Percentiles rank a stretch among this genome's conserved stretches.
phyloP scores from a whole-genome alignment of 257 asterid genomes.

The Scutellaria baicalensis region DNA sequence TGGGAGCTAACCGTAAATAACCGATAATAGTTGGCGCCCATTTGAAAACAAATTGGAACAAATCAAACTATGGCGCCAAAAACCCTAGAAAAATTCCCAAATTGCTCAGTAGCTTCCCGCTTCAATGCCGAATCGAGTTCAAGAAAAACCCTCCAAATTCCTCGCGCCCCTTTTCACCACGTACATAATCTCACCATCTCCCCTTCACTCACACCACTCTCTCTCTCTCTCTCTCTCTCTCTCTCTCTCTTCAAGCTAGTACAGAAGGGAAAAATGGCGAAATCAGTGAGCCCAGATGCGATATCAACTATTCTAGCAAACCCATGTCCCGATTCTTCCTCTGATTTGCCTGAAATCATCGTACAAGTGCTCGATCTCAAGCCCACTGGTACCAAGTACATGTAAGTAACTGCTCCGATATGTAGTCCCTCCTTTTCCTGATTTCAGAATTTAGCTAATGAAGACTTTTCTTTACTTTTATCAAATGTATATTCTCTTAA shows the following conservation, averaged over 20 bases:
- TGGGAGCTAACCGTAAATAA: not conserved
- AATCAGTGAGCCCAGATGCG: slow-evolving; percentile 57
- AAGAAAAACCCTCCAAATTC: slow-evolving; percentile 11
- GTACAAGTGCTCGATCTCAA: slow-evolving; percentile 82
- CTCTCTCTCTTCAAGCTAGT: not conserved
- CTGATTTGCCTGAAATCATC: slow-evolving; percentile 58
- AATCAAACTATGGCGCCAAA: slow-evolving; percentile 13
- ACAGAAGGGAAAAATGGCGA: slow-evolving; percentile 29
- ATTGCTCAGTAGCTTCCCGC: slow-evolving; percentile 19
- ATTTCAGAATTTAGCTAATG: not conserved
- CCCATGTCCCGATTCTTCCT: slow-evolving; percentile 65
- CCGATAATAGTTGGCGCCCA: slow-evolving; percentile 14
- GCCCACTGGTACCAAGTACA: slow-evolving; percentile 48
- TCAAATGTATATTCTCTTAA: not conserved
- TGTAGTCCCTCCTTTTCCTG: not conserved
- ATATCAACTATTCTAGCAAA: slow-evolving; percentile 55
- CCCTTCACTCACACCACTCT: not conserved
- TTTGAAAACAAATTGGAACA: not conserved
- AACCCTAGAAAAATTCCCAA: not conserved
- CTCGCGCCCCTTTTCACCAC: slow-evolving; percentile 23
- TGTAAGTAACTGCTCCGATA: slow-evolving; percentile 16
- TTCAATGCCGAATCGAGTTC: not conserved
- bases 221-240: not conserved
- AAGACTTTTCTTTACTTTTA: not conserved
- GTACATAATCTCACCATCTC: slow-evolving; percentile 11